Base-by-base conservation (phyloP, 805 yeast genomes). In the Sungouiella blattae region DNA sequence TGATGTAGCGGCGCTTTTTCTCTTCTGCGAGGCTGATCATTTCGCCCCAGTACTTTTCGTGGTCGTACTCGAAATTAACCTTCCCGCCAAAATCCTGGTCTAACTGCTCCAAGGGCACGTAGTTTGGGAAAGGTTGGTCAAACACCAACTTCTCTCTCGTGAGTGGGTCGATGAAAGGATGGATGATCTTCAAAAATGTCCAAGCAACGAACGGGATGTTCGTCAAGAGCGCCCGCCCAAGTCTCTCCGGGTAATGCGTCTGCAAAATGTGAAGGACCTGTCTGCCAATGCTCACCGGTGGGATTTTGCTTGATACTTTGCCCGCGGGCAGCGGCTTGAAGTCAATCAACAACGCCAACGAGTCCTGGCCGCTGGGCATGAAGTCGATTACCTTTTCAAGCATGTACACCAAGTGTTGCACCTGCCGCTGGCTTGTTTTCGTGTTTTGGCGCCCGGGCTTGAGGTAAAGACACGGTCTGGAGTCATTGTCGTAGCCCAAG, bases 391-490 rank as follows among this genome's bases (percentile, higher is more conserved):
- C 95, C 40, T 89, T 73, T 61, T 93, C 99, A 35, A 93, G 71
- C 88, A 83, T 83, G 65, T 72, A 91, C 5, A 93, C 98, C 57
- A 93, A 69, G 57, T 88, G 96, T 61, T 93, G 95, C n/a, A 93
- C 96, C 57, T 93, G 99, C 49, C 91, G 75, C 43, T 79, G 83
- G 1, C 93, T 78, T 3, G 93, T 78, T 53, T 87, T 86, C 11
- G 99, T 93, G 64, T 93, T 93, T 62, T 93, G 98, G 56, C 95
- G 77, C 11, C 98, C 98, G 0, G 96, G 95, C 58, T 86, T 84
- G 57, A 93, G 71, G 58, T 91, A 91, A 23, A 93, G 65, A 53
- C 97, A 91, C 4, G 98, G 98, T 56, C 99, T 77, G 16, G 83
- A 74, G 52, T 84, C 88, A 50, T 82, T 83, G 55, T 93, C 98